Evolutionary conservation across 2,329 filamentous ascomycete genomes (phyloP), one percentile per base, ranked within the genome.

Genomic region (Ilyonectria sp.): DNA sequence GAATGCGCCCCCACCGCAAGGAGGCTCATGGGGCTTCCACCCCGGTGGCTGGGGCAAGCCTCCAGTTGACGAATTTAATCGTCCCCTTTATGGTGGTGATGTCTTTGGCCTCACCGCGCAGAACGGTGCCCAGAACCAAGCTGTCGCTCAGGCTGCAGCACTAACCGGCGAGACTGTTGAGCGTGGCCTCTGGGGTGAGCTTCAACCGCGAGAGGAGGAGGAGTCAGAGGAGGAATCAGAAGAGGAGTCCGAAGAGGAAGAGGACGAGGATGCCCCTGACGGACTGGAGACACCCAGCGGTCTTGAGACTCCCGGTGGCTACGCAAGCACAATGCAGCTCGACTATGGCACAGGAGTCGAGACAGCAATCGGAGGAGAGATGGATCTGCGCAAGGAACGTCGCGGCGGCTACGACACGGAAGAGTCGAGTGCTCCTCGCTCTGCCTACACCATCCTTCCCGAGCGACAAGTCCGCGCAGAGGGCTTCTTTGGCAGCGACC

Each of bases 11-110:
- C 94, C 95, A 11, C 96, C 96, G 2, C 87, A 94, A 1, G 95
- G 95, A 54, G 95, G 93, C 26, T 90, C 91, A 64, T 99, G 96
- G 96, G 96, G 96, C 2, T 99, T 97, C 80, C 93, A 95, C 73
- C 94, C 95, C 8, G 96, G 96, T 67, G 95, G 95, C 67, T 99
- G 95, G 86, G 96, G 96, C 57, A 98, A 98, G 79, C 95, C 96
- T 1, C 96, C 96, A 0, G 91, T 97, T 1, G 95, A 98, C 78
- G 96, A 98, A 74, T 93, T 94, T 79, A 97, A 97, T 80, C 87
- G 94, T 57, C 95, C 96, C 0, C 85, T 98, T 3, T 98, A 95
- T 78, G 96, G 95, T 59, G 95, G 96, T 73, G 96, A 99, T 80
- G 93, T 98, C 23, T 98, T 97, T 78, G 96, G 96, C 67, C 90